These are phyloP conservation scores for Oxyria digyna DNA, from an alignment of 148 eudicot species.

Conservation along the genomic window DNA sequence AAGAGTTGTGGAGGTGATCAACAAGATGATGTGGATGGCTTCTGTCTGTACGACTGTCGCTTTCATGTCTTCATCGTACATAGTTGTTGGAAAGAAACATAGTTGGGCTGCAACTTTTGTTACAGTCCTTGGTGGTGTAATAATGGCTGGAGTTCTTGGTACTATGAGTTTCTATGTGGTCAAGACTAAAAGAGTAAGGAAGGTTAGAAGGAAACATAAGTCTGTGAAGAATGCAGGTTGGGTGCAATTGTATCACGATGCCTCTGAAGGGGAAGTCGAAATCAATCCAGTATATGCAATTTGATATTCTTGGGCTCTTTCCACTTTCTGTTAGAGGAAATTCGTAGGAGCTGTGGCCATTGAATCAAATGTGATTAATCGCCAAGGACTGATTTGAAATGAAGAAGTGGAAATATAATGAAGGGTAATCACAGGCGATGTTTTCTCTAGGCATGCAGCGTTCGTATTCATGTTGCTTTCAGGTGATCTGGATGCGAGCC, in stretches of 20 bases:
- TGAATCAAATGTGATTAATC: neutral
- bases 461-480: neutral
- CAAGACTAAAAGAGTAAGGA: slow-evolving; percentile 40
- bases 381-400: neutral
- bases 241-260: slow-evolving; percentile 20
- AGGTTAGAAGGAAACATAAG: slow-evolving; percentile 41
- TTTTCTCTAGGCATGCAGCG: neutral
- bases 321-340: neutral
- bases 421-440: neutral
- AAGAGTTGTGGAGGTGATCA: slow-evolving; percentile 54
- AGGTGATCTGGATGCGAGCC: neutral
- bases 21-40: slow-evolving; percentile 79
- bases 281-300: slow-evolving; percentile 54
- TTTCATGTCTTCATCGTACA: slow-evolving; percentile 50
- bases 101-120: slow-evolving; percentile 50
- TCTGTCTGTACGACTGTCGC: slow-evolving; percentile 58
- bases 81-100: slow-evolving; percentile 42
- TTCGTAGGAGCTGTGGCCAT: neutral
- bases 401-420: neutral
- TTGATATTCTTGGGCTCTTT: slow-evolving; percentile 15
- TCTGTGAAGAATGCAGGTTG: slow-evolving; percentile 14
- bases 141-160: slow-evolving; percentile 46
- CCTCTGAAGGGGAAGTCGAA: slow-evolving; percentile 29
- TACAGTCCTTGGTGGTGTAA: slow-evolving; percentile 28
- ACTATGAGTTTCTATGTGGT: slow-evolving; percentile 65